Base-by-base conservation (phyloP, 768 basidiomycete species). In the Russula emetica region DNA sequence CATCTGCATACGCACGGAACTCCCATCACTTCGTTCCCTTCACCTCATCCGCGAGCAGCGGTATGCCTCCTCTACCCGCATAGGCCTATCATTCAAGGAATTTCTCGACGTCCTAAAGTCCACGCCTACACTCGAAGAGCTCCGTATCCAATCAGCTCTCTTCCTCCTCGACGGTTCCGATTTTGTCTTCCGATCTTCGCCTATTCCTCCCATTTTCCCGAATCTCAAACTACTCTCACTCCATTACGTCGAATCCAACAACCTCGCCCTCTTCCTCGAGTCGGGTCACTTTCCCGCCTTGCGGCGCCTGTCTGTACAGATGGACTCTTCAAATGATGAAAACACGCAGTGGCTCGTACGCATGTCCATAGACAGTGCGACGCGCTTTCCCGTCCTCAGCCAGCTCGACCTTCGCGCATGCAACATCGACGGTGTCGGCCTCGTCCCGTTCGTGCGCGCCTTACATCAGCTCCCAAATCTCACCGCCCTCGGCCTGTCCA, bases 321-420 rank as follows among this genome's bases (percentile, higher is more conserved):
- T 71, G 69, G 70, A 72, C 24, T 16, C 64, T 1, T 57, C 66
- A 3, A 66, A 62, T n/a, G 70, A 71, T 9, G 73, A 75, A 47
- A 71, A 70, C 45, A 63, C 71, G 13, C 71, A 71, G 30, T 74
- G 73, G 74, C 70, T 75, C 18, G 64, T 62, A 34, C 70, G 67
- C 51, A 55, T 73, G 51, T 64, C 73, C 10, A 56, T 65, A 24
- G 60, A 55, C 44, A 66, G 68, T 11, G 61, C 64, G 1, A 36
- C 60, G 32, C 71, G 66, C 2, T 69, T 72, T 58, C 71, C 69
- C 16, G 53, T 63, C 18, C 66, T 74, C 7, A 71, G 69, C 51
- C 62, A 70, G 8, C 72, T 75, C 38, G 71, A 75, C 57, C 70
- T 75, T 3, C 70, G 72, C 24, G 66, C 71, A 14, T 74, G 72